Base-by-base conservation (phyloP, 306 rosid genomes). In the Abrus precatorius region DNA sequence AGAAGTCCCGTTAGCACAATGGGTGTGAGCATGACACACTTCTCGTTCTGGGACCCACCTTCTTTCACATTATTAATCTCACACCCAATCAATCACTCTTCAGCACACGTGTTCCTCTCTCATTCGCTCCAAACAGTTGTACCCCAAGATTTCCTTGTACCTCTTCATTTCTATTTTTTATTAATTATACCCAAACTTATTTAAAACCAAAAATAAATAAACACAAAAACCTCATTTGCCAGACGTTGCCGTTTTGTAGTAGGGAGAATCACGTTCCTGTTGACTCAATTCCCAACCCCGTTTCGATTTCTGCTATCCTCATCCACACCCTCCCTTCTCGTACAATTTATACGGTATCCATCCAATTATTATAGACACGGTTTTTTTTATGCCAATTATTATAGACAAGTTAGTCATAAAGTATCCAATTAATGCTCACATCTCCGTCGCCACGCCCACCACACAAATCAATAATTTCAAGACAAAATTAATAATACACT, bases 21-120 rank as follows among this genome's bases (percentile, higher is more conserved):
- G n/a, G 32, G 32, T 54, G 33, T 1, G 79, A 82, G 86, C 80
- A 72, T 87, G 85, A 28, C 75, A 36, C 43, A 59, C 9, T 4
- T 30, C n/a, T 65, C 2, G 0, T 3, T 12, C 10, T 4, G 87
- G 91, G 76, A 50, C 49, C 89, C 84, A 54, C 77, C 1, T 57
- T 3, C 38, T 7, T 29, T 13, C 43, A 1, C 45, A 41, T 7
- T 43, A 27, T 20, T 48, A 10, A 8, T 34, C 47, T 36, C 33
- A 56, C 62, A 6, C 62, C 34, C 33, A 7, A 27, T 28, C 34
- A 56, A 27, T 7, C 62, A 28, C 5, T 50, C 20, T 20, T 20
- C 20, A 20, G 20, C 20, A 20, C 20, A 82, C 82, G 91, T 49
- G 88, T 76, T 14, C 0, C 0, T 0, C 8, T 0, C 0, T 29